Evolutionary conservation across 176 grass and related monocot species (phyloP), one percentile per base, ranked within the genome.

Genomic region (Triticum timopheevii): DNA sequence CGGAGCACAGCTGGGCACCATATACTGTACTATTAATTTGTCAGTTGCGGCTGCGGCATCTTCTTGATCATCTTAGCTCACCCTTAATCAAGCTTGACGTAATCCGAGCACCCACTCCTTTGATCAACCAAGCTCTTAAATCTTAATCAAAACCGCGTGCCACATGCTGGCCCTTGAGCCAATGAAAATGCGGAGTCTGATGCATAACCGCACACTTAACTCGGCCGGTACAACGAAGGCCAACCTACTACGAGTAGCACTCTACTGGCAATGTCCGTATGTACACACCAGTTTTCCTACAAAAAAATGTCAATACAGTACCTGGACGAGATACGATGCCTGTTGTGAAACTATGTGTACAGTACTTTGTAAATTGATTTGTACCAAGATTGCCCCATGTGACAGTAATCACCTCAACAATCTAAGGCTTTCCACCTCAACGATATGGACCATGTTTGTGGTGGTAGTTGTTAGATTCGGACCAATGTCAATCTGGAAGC

Each of bases 41-140:
- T 65, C 23, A 22, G 31, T 61, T 58, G 62, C 12, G 52, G 52
- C 62, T 7, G 35, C 5, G n/a, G n/a, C 80, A 58, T 65, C 64
- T 20, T 80, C 44, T 80, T 24, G 23, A 49, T 64, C 66, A 8
- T 52, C 38, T 28, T 59, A 36, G 12, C 72, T 85, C 72, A 52
- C 27, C 44, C 40, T 65, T 77, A 31, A 59, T 85, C 62, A 73
- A 28, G 75, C 58, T 35, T 74, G 85, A 87, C 80, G 85, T 47
- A 76, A 76, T 84, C 76, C 66, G 7, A 9, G 10, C 76, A 87
- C 75, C 89, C 6, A 84, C 80, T 39, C 61, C 67, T 67, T 44
- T 45, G 80, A 87, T 80, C 59, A 87, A 52, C 31, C 31, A 69
- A 69, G 65, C 50, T 0, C 50, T 19, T 54, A 54, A 54, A 16